Base-by-base conservation (phyloP, 2,329 filamentous ascomycete species). In the Fusarium circinatum region DNA sequence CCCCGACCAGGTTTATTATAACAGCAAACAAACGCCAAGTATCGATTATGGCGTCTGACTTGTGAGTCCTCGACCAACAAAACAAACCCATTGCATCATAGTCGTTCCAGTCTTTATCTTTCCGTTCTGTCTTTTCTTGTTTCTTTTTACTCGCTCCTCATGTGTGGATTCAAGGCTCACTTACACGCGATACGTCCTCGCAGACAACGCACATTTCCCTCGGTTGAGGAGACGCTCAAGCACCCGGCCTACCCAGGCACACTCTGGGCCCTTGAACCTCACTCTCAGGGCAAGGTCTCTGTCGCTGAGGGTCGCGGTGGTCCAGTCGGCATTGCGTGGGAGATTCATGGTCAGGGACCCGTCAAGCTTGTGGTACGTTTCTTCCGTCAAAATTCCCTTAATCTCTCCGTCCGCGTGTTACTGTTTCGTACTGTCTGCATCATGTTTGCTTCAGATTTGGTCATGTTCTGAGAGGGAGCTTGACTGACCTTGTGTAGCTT, bases 341-440 rank as follows among this genome's bases (percentile, higher is more conserved):
- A 96, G 82, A 85, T 96, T 54, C 94, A 97, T 84, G 94, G 94
- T 63, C 84, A 87, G 70, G 94, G 94, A 8, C 89, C 91, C 54
- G 86, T 88, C 73, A 93, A 93, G 84, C 83, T 96, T 73, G 86
- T 94, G 76, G 94, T 96, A 86, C 73, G 92, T 89, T 36, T 59
- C 45, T 68, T 67, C 49, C 54, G 65, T 59, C 30, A 75, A 57
- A 58, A 52, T 45, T 36, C 59, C 32, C 63, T 54, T 41, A 51
- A 68, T 58, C 45, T 65, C 57, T 59, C 58, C 70, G 34, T 57
- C 26, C 68, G 54, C 48, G 52, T 58, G 62, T 57, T 36, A 58
- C 47, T 26, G 26, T 39, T 47, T 56, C 30, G n/a, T 62, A 13
- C 34, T 34, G 22, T 15, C 44, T 36, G 22, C 44, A 34, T 48